Evolutionary conservation across 177 flowering plant genomes (phyloP).

Genomic region (Vitis hybrid): DNA sequence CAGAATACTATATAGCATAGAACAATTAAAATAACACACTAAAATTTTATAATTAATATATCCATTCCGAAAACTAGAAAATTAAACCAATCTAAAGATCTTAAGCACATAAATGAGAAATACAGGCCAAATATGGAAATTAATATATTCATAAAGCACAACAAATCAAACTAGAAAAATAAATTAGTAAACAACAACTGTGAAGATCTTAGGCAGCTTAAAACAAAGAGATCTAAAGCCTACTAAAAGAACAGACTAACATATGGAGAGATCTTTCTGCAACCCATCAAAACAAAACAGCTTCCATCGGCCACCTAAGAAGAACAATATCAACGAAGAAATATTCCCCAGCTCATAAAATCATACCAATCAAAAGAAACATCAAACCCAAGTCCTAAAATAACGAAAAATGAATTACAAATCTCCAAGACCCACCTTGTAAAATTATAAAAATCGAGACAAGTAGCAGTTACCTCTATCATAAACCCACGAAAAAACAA

Average conservation of each 20-base stretch:
- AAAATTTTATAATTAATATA: too few species aligned
- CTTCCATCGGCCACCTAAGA: not conserved
- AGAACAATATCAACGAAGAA: not conserved
- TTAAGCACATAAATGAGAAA: not conserved
- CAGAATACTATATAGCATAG: too few species aligned
- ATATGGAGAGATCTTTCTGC: not conserved
- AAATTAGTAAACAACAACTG: not conserved
- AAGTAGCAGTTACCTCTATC: not conserved
- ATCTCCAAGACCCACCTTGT: slow-evolving; percentile 5
- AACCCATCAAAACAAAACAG: not conserved
- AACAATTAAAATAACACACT: too few species aligned
- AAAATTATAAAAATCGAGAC: slow-evolving; percentile 1
- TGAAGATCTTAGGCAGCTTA: not conserved
- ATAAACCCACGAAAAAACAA: not conserved
- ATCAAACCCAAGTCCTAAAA: not conserved
- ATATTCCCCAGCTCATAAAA: not conserved
- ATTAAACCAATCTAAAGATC: too few species aligned
- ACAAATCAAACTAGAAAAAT: not conserved
- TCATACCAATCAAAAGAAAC: not conserved
- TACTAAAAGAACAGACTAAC: slow-evolving; percentile 4
- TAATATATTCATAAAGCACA: not conserved
- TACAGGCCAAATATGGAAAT: not conserved
- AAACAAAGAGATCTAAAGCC: slow-evolving; percentile 2
- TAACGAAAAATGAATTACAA: not conserved
- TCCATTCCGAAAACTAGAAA: too few species aligned